These are phyloP conservation scores for Kuraishia capsulata DNA, from an alignment of 805 yeast species.

Conservation along the genomic window DNA sequence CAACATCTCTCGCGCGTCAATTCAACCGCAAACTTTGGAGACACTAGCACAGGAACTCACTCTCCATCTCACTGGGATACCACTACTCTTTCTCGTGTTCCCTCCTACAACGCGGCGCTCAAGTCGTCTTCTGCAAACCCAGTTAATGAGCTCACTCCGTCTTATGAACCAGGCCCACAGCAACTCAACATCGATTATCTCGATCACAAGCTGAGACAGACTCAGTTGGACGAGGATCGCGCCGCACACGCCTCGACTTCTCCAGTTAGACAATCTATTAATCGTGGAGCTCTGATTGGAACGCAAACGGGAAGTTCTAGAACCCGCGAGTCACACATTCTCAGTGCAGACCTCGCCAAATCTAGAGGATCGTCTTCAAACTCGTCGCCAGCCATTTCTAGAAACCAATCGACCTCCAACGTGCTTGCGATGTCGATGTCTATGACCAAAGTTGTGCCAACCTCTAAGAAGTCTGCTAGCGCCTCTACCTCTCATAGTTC, in stretches of 20 bases:
- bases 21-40: conserved; percentile 28
- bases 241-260: background rate
- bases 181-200: conserved; percentile 19
- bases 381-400: conserved; percentile 31
- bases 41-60: background rate
- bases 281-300: no score
- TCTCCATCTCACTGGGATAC: conserved; percentile 28
- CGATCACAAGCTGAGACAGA: conserved; percentile 19
- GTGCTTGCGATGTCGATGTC: conserved; percentile 2
- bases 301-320: no score
- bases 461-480: background rate
- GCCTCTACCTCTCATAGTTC: background rate
- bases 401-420: conserved; percentile 27
- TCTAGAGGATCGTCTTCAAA: conserved; percentile 21
- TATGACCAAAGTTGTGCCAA: background rate
- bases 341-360: conserved; percentile 17
- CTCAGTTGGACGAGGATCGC: conserved; percentile 5
- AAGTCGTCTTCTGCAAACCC: conserved; percentile 27
- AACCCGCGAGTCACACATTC: conserved; percentile 6
- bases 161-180: conserved; percentile 46
- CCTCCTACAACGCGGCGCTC: conserved; percentile 77
- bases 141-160: conserved; percentile 58
- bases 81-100: conserved; percentile 55
- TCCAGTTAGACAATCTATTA: background rate
- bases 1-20: conserved; percentile 52